Conservation (phyloP, 805 yeast species). For the Scheffersomyces coipomensis region DNA sequence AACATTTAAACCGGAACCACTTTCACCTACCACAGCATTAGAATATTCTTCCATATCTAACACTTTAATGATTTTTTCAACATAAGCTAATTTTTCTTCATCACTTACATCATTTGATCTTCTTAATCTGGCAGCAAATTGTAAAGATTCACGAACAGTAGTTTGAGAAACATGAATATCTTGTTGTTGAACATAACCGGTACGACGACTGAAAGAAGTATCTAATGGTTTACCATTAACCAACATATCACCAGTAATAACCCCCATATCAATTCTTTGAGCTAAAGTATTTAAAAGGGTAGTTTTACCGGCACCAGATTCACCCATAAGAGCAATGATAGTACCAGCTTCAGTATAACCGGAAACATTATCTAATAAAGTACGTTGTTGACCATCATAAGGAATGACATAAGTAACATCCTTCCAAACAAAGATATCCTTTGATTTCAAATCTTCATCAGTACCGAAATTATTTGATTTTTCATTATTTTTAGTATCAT, state of each 20-base stretch:
- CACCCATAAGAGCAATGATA: constrained; percentile 61
- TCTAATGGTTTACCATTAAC: constrained; percentile 54
- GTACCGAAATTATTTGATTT: background rate
- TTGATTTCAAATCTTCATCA: constrained; percentile 26
- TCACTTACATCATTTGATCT: constrained; percentile 51
- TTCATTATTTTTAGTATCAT: constrained; percentile 10
- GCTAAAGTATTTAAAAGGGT: constrained; percentile 54
- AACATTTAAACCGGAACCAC: constrained; percentile 16
- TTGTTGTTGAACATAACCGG: constrained; percentile 20
- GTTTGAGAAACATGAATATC: constrained; percentile 17
- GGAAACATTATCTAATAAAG: constrained; percentile 33
- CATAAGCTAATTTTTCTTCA: constrained; percentile 13
- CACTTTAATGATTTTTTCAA: constrained; percentile 14
- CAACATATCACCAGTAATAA: constrained; percentile 55
- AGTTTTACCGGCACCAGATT: constrained; percentile 65
- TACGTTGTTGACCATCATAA: constrained; percentile 37
- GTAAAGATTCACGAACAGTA: constrained; percentile 18
- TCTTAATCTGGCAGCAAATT: constrained; percentile 17
- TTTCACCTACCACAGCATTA: constrained; percentile 14
- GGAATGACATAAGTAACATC: constrained; percentile 58
- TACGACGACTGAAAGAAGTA: constrained; percentile 46
- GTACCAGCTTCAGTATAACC: constrained; percentile 48
- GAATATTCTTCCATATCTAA: constrained; percentile 16
- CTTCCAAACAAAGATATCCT: constrained; percentile 61
- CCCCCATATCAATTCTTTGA: constrained; percentile 55